phyloP scores from a whole-genome alignment of 345 rosid genomes.

The Populus davidiana region DNA sequence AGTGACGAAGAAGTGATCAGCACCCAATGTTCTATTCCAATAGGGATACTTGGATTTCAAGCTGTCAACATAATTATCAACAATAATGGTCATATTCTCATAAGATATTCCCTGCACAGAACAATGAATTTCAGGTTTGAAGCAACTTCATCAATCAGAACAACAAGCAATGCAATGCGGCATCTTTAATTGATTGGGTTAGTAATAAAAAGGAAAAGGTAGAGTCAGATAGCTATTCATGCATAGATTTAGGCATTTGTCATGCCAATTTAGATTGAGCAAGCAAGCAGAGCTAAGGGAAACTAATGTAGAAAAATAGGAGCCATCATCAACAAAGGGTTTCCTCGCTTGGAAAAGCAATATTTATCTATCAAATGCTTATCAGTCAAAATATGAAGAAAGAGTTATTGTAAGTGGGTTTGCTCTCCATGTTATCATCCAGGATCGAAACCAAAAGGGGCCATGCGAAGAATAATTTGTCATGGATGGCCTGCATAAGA shows the following conservation, averaged over 20 bases:
- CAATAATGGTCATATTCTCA: conserved; percentile 90
- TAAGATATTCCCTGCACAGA: conserved; percentile 76
- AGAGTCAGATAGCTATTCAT: neutral
- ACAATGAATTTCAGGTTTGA: neutral
- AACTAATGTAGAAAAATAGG: neutral
- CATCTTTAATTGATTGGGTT: neutral
- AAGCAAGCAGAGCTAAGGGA: neutral
- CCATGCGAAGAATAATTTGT: neutral
- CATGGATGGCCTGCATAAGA: neutral
- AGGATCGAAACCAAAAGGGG: neutral
- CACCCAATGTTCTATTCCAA: conserved; percentile 95
- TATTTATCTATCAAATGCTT: neutral
- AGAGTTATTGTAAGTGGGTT: neutral
- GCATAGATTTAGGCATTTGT: neutral
- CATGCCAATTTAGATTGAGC: neutral
- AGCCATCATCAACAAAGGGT: neutral
- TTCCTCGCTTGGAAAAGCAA: neutral
- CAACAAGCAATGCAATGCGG: neutral
- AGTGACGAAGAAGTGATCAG: conserved; percentile 96
- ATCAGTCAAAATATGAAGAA: neutral
- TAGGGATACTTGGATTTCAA: conserved; percentile 75
- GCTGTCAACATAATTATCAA: conserved; percentile 66
- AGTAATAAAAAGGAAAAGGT: neutral
- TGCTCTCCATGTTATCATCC: neutral
- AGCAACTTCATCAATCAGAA: neutral